Evolutionary conservation across 2,329 filamentous ascomycete species (phyloP), one percentile per base, ranked within the genome.

Genomic region (Colletotrichum zoysiae): DNA sequence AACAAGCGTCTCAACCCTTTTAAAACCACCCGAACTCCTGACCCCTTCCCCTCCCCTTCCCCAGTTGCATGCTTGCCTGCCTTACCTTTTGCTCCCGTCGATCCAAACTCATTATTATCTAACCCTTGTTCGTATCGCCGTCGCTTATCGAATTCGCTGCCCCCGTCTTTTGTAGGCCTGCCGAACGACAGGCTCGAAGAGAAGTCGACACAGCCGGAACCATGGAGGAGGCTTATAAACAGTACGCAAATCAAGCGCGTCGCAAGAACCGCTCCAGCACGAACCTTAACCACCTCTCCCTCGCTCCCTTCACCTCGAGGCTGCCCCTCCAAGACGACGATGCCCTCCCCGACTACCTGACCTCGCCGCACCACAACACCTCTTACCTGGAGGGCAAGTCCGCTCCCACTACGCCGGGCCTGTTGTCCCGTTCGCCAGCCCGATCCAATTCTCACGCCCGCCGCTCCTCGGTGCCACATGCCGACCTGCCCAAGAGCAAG

Each of bases 381-480:
- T 90, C 88, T 23, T 91, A 92, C 76, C 84, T 91, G 20, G 85
- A 90, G 78, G 87, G 86, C 76, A 88, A 87, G 76, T 91, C 90
- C 30, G 88, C 89, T 2, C 90, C 90, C 6, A 88, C 89, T 2
- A 92, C 90, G 2, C 90, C 90, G 9, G 86, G 89, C 30, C 86
- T 92, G 38, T 84, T 92, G 55, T 87, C 88, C 26, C 87, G 85
- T 67, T 89, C 88, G 8, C 86, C 87, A 30, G 86, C 86, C 8
- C 83, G 84, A 48, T 82, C 86, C 33, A 82, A 83, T 58, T 86
- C 85, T 35, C 83, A 82, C 71, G 85, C 84, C 42, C 83, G 82
- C 70, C 83, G 84, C 74, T 81, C 81, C 65, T 83, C 82, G 20
- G 79, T 79, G 46, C 79, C 82, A 11, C 70, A 65, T 61, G 74